Evolutionary conservation across 352 stramenopile species (phyloP).

Genomic region (Globisporangium polare): DNA sequence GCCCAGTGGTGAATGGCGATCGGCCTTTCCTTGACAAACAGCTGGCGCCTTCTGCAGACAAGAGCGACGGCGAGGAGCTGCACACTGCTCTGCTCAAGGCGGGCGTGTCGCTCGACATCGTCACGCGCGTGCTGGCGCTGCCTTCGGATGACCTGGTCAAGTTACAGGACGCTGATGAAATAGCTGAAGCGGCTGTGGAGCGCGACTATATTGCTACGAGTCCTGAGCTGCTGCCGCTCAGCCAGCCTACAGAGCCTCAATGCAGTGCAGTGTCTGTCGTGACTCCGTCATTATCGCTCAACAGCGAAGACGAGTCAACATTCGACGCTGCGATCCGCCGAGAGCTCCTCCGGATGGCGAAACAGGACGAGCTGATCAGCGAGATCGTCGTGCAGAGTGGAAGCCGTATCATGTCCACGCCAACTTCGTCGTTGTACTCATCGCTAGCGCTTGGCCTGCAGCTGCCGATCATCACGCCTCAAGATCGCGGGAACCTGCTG

Average conservation of each 20-base stretch:
- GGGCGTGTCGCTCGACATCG: slow-evolving; percentile 32
- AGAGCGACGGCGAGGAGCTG: slow-evolving; percentile 17
- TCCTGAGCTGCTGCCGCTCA: not conserved
- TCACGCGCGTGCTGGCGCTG: slow-evolving; percentile 21
- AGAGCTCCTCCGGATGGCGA: not conserved
- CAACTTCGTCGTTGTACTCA: not conserved
- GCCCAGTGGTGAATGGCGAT: not conserved
- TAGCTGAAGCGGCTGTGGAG: not conserved
- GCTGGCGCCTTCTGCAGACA: slow-evolving; percentile 1
- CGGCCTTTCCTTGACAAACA: not conserved
- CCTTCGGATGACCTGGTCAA: not conserved
- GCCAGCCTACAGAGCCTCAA: not conserved
- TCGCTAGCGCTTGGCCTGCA: not conserved
- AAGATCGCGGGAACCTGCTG: slow-evolving; percentile 17
- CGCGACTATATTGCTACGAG: not conserved
- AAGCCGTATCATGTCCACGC: too few relatives aligned
- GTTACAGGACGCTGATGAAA: not conserved
- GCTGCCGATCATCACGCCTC: slow-evolving; percentile 7
- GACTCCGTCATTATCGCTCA: not conserved
- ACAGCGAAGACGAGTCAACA: not conserved
- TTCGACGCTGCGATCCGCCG: slow-evolving; percentile 5
- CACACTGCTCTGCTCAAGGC: slow-evolving; percentile 27
- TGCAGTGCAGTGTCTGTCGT: too few relatives aligned
- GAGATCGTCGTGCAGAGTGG: not conserved
- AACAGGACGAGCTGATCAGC: not conserved